phyloP scores from a whole-genome alignment of 75 land plant species.

The Selaginella tamariscina region DNA sequence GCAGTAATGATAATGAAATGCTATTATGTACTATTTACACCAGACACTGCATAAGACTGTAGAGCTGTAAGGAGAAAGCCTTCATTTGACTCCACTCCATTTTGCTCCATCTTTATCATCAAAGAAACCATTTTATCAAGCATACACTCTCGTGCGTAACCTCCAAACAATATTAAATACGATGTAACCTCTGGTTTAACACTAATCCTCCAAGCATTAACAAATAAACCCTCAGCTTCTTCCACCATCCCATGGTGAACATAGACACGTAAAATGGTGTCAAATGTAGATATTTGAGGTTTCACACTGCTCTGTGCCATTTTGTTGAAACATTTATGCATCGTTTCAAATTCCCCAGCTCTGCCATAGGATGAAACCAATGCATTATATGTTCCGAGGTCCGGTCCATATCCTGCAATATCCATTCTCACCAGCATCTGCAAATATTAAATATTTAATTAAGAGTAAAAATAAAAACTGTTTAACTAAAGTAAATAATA shows the following conservation, averaged over 20 bases:
- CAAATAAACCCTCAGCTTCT: constrained; percentile 65
- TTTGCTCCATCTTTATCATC: constrained; percentile 42
- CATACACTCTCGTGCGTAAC: constrained; percentile 42
- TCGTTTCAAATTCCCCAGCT: constrained; percentile 46
- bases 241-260: constrained; percentile 40
- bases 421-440: constrained; percentile 36
- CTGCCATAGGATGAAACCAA: constrained; percentile 60
- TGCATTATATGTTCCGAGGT: constrained; percentile 54
- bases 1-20: too few relatives aligned
- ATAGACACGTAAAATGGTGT: constrained; percentile 70
- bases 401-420: constrained; percentile 43
- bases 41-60: constrained; percentile 29
- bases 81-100: constrained; percentile 55
- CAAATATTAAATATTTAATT: too few relatives aligned
- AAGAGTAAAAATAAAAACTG: too few relatives aligned
- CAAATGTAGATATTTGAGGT: constrained; percentile 52
- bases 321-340: constrained; percentile 45
- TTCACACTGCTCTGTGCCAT: constrained; percentile 32
- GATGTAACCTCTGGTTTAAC: constrained; percentile 43
- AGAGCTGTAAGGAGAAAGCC: constrained; percentile 54
- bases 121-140: constrained; percentile 40
- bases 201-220: constrained; percentile 24
- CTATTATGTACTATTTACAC: too few relatives aligned
- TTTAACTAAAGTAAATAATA: too few relatives aligned
- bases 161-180: constrained; percentile 66